Conservation (phyloP, 495 filamentous ascomycete genomes). For the Penicillium canescens region DNA sequence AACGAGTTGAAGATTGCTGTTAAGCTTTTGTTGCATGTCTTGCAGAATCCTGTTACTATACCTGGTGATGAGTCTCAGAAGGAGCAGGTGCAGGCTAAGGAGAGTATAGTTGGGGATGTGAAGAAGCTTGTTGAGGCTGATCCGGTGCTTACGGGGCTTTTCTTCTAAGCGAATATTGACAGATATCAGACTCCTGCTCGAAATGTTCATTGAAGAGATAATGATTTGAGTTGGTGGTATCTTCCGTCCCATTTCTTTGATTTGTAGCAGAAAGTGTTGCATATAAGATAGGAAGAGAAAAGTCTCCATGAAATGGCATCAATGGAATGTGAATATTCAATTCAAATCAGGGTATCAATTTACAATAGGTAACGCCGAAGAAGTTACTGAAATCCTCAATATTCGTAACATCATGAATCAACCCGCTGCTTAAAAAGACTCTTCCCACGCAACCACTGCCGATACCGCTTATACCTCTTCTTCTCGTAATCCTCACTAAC, state of each 20-base stretch:
- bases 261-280: too few species aligned
- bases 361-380: conserved; percentile 12
- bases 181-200: neutral
- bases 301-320: too few species aligned
- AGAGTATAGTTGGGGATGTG: conserved; percentile 32
- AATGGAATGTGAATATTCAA: neutral
- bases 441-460: conserved; percentile 91
- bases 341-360: conserved; percentile 19
- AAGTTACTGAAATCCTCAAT: neutral
- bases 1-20: conserved; percentile 46
- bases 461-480: conserved; percentile 94
- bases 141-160: conserved; percentile 29
- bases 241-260: too few species aligned
- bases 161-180: conserved; percentile 17
- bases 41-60: conserved; percentile 26
- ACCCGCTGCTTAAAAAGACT: conserved; percentile 90
- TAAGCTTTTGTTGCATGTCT: conserved; percentile 36
- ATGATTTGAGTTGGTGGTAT: neutral
- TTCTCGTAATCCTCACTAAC: conserved; percentile 78
- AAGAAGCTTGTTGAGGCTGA: conserved; percentile 38
- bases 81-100: conserved; percentile 24
- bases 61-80: conserved; percentile 9
- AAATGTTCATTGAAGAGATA: too few species aligned
- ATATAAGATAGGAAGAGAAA: too few species aligned
- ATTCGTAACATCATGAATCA: conserved; percentile 45